These are phyloP conservation scores for Boletus rubroflammeus DNA, from an alignment of 768 basidiomycete species.

Conservation along the genomic window DNA sequence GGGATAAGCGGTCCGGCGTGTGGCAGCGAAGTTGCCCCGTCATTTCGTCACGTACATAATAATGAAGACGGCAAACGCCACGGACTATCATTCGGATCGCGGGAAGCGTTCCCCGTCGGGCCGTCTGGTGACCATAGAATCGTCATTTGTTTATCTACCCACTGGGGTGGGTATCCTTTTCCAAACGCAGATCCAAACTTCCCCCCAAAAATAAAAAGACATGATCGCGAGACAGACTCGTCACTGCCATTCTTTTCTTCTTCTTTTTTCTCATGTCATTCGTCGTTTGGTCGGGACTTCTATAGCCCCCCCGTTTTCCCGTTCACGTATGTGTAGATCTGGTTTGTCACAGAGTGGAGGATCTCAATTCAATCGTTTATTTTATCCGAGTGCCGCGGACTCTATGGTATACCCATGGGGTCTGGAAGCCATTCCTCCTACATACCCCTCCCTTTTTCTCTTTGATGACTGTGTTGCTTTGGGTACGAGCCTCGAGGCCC, in stretches of 20 bases:
- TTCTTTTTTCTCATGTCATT: constrained; percentile 19
- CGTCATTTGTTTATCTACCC: background rate
- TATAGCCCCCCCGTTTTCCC: background rate
- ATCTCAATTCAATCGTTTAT: background rate
- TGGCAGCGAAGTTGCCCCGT: background rate
- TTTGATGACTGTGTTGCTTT: background rate
- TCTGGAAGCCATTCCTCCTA: background rate
- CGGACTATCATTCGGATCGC: constrained; percentile 1
- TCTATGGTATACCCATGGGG: background rate
- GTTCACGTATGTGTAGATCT: constrained; percentile 2
- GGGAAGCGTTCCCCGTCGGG: constrained; percentile 3
- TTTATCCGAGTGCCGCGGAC: background rate
- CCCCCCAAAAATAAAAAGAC: background rate
- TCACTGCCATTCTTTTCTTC: background rate
- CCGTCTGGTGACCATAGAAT: background rate
- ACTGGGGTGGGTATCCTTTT: background rate
- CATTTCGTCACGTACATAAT: constrained; percentile 24
- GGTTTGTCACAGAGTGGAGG: too few species aligned
- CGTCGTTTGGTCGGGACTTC: background rate
- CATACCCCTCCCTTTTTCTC: background rate
- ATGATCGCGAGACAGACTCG: background rate
- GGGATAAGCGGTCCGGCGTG: constrained; percentile 1
- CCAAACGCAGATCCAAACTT: constrained; percentile 1
- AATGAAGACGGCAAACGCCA: constrained; percentile 2
- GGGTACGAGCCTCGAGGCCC: background rate